Evolutionary conservation across 805 yeast genomes (phyloP).

Genomic region (Zygosaccharomyces siamensis): DNA sequence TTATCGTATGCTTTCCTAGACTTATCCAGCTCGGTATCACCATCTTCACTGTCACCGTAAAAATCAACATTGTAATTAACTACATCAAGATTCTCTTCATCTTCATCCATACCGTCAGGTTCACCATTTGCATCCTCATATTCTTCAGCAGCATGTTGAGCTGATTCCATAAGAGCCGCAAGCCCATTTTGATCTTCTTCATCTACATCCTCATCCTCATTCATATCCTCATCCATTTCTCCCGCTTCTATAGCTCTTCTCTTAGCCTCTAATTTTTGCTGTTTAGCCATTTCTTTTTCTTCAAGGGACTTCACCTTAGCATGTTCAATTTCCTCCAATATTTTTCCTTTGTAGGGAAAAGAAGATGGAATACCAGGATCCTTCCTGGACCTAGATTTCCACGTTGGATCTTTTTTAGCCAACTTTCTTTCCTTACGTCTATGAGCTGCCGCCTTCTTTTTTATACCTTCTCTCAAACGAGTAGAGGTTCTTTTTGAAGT

Average conservation of each 20-base stretch:
- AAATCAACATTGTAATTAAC: slow-evolving; percentile 47
- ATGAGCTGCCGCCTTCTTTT: slow-evolving; percentile 92
- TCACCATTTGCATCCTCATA: slow-evolving; percentile 50
- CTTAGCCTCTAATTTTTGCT: slow-evolving; percentile 42
- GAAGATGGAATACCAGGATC: slow-evolving; percentile 94
- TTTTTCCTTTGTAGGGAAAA: slow-evolving; percentile 88
- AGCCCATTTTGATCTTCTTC: slow-evolving; percentile 51
- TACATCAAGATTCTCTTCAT: slow-evolving; percentile 44
- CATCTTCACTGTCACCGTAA: slow-evolving; percentile 42
- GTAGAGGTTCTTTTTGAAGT: slow-evolving; percentile 87
- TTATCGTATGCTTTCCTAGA: slow-evolving; percentile 91
- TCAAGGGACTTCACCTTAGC: slow-evolving; percentile 52
- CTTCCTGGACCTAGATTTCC: slow-evolving; percentile 80
- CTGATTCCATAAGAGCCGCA: slow-evolving; percentile 84
- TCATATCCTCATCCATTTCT: slow-evolving; percentile 37
- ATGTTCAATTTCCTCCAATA: slow-evolving; percentile 67
- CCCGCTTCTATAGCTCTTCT: slow-evolving; percentile 37
- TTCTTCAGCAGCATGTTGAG: slow-evolving; percentile 78
- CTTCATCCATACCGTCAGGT: slow-evolving; percentile 40
- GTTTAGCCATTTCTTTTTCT: slow-evolving; percentile 48
- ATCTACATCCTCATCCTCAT: slow-evolving; percentile 39
- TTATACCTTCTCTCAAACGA: slow-evolving; percentile 92
- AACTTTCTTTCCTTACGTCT: slow-evolving; percentile 75
- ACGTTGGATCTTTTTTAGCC: slow-evolving; percentile 86
- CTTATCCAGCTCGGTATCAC: slow-evolving; percentile 52